Evolutionary conservation across 306 rosid genomes (phyloP).

Genomic region (Begonia masoniana): DNA sequence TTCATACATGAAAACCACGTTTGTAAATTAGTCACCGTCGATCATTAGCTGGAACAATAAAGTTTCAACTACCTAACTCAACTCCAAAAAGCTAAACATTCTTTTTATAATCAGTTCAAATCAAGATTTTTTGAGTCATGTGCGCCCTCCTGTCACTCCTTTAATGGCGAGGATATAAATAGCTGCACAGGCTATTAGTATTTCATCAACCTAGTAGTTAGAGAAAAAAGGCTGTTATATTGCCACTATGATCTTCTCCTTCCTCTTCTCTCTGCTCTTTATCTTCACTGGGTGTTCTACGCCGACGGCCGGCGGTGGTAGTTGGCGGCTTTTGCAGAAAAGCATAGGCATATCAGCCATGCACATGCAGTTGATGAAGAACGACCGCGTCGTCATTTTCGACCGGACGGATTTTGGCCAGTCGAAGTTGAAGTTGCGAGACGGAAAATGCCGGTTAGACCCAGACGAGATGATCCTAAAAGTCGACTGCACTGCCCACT

Average conservation of each 20-base stretch:
- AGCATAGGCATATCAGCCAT: slow-evolving; percentile 67
- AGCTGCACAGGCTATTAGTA: no score
- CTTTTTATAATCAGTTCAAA: no score
- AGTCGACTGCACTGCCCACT: slow-evolving; percentile 71
- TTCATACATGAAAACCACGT: no score
- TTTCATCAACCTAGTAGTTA: no score
- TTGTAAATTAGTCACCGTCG: no score
- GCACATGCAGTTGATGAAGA: slow-evolving; percentile 83
- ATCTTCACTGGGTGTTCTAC: slow-evolving; percentile 9
- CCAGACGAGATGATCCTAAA: slow-evolving; percentile 19
- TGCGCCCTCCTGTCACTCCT: no score
- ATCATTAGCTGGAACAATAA: no score
- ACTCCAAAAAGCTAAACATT: no score
- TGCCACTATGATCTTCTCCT: slow-evolving; percentile 1
- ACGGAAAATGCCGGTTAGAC: slow-evolving; percentile 34
- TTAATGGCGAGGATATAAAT: no score
- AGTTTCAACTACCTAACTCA: no score
- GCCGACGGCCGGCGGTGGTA: slow-evolving; percentile 16
- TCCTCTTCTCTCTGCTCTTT: neutral
- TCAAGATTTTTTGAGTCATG: no score
- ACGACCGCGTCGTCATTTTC: slow-evolving; percentile 50
- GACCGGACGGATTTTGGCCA: slow-evolving; percentile 82
- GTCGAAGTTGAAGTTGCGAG: slow-evolving; percentile 44
- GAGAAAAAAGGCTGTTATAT: no score
- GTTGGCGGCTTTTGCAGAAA: slow-evolving; percentile 36